A percentile compares a stretch with the other conserved stretches of the same genome.
These are phyloP conservation scores for Rhipidocladum racemiflorum DNA, from an alignment of 176 grass and related monocot species.

Conservation along the genomic window DNA sequence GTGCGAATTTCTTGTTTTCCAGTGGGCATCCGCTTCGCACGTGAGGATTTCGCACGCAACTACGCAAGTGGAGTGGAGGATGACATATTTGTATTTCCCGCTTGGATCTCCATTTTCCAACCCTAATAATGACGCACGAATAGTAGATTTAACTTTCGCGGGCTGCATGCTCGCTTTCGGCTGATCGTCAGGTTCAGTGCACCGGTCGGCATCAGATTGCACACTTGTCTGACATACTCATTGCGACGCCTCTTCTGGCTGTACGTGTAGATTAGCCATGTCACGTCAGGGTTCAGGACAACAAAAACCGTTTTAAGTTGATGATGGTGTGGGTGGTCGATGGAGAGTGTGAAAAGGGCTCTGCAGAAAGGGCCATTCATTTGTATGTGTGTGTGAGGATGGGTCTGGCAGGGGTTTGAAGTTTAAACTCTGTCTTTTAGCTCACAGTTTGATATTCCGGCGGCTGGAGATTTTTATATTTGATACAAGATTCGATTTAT, in stretches of 20 bases:
- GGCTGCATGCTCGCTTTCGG: not conserved
- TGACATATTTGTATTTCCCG: not conserved
- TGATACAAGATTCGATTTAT: too few relatives aligned
- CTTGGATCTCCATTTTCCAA: not conserved
- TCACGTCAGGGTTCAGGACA: not conserved
- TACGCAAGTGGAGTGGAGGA: not conserved
- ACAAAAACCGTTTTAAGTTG: not conserved
- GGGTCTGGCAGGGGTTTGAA: not conserved
- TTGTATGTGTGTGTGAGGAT: not conserved
- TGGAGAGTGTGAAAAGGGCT: conserved; percentile 1
- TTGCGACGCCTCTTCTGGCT: not conserved
- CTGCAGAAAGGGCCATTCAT: not conserved
- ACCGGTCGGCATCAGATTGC: conserved; percentile 8
- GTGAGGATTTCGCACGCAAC: not conserved
- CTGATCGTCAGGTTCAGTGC: conserved; percentile 4
- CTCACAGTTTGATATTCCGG: not conserved
- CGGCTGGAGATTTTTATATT: too few relatives aligned
- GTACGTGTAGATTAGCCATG: not conserved
- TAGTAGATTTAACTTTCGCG: not conserved
- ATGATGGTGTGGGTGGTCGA: not conserved
- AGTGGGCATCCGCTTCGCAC: not conserved
- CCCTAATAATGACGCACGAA: not conserved
- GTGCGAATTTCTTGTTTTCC: not conserved
- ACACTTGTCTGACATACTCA: not conserved
- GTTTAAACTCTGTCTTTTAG: not conserved